phyloP scores from a whole-genome alignment of 257 asterid genomes.

The Vinca minor region DNA sequence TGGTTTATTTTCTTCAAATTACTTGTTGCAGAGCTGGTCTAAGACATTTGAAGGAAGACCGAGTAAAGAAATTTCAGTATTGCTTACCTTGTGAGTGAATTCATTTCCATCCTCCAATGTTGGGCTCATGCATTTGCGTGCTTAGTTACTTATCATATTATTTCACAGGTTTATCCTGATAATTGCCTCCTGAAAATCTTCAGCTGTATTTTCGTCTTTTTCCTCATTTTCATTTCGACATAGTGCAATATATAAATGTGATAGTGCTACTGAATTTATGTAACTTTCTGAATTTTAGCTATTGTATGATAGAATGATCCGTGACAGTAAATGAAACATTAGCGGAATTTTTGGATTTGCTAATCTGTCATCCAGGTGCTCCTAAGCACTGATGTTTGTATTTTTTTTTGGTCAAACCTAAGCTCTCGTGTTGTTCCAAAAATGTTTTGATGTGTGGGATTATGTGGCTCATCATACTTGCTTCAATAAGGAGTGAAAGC shows the following conservation, averaged over 20 bases:
- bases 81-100: slow-evolving; percentile 81
- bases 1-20: slow-evolving; percentile 10
- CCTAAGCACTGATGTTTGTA: too few species aligned
- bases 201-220: background rate
- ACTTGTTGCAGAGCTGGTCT: slow-evolving; percentile 71
- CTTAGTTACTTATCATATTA: background rate
- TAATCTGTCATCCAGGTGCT: too few species aligned
- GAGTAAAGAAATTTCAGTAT: slow-evolving; percentile 77
- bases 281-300: background rate
- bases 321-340: too few species aligned
- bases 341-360: too few species aligned
- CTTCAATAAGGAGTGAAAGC: too few species aligned
- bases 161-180: background rate
- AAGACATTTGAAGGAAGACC: slow-evolving; percentile 68
- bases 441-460: background rate
- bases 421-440: background rate
- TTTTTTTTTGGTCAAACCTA: too few species aligned
- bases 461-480: too few species aligned
- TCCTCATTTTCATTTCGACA: background rate
- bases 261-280: background rate
- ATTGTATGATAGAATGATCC: too few species aligned
- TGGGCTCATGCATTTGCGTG: slow-evolving; percentile 3
- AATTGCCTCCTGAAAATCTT: background rate
- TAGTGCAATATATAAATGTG: background rate
- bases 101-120: slow-evolving; percentile 1